Evolutionary conservation across 176 grass and related monocot genomes (phyloP).

Genomic region (Rhynchospora pubera): DNA sequence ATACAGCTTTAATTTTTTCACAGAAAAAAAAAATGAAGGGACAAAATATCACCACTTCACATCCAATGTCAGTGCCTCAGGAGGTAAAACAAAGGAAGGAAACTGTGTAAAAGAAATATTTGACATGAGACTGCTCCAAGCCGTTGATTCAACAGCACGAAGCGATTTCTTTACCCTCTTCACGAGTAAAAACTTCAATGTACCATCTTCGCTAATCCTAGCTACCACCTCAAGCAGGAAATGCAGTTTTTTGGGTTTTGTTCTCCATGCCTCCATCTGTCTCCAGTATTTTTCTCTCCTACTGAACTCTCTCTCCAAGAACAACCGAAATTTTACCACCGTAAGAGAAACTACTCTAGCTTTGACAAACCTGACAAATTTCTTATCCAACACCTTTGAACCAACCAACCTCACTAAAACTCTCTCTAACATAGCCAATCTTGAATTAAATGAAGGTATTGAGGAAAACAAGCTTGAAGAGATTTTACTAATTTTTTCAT

Average conservation of each 20-base stretch:
- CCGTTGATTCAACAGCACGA: constrained; percentile 37
- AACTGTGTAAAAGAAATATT: constrained; percentile 89
- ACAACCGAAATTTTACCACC: constrained; percentile 57
- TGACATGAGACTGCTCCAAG: constrained; percentile 68
- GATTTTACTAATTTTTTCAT: constrained; percentile 29
- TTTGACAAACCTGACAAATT: constrained; percentile 44
- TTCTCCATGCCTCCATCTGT: constrained; percentile 69
- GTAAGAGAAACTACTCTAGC: constrained; percentile 47
- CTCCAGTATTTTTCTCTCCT: constrained; percentile 41
- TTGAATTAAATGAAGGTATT: constrained; percentile 56
- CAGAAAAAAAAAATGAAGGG: not conserved
- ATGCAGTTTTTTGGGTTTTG: constrained; percentile 36
- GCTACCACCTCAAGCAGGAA: constrained; percentile 52
- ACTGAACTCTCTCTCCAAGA: constrained; percentile 59
- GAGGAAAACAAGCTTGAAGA: constrained; percentile 61
- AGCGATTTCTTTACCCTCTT: constrained; percentile 55
- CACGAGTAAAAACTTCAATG: constrained; percentile 46
- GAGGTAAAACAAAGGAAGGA: constrained; percentile 51
- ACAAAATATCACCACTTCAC: constrained; percentile 59
- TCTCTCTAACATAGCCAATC: constrained; percentile 43
- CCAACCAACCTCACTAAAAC: constrained; percentile 43
- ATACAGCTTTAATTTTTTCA: constrained; percentile 3
- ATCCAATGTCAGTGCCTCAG: constrained; percentile 67
- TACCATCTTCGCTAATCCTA: constrained; percentile 47
- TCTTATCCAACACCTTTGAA: constrained; percentile 22